Conservation (phyloP, 2,329 filamentous ascomycete species). For the Cryphonectria carpinicola region DNA sequence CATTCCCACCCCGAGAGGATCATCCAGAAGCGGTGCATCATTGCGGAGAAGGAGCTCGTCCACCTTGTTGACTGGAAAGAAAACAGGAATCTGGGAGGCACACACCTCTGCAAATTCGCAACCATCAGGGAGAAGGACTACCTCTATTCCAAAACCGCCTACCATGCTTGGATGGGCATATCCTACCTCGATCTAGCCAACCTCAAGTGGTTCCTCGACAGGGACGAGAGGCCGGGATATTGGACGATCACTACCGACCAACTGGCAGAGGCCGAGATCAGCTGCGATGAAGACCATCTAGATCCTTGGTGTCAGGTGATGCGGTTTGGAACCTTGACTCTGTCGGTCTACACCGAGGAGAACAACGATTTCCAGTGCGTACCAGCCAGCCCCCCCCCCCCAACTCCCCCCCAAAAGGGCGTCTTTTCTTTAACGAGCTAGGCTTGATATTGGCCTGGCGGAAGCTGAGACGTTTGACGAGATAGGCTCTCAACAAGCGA, state of each 20-base stretch:
- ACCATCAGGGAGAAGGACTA: background rate
- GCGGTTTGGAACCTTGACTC: background rate
- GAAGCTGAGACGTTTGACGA: background rate
- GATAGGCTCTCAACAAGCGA: slow-evolving; percentile 8
- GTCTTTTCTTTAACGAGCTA: background rate
- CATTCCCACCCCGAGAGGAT: background rate
- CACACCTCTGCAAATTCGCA: background rate
- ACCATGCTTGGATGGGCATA: background rate
- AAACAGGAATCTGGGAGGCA: background rate
- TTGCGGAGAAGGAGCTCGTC: background rate
- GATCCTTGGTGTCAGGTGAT: slow-evolving; percentile 1
- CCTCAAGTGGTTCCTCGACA: slow-evolving; percentile 1
- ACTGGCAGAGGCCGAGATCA: background rate
- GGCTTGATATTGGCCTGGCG: background rate
- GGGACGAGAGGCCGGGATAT: background rate
- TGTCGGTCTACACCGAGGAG: background rate
- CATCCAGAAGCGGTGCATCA: background rate
- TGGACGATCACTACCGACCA: background rate
- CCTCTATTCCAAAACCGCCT: background rate
- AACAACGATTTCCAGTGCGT: background rate
- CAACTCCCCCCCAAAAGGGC: background rate
- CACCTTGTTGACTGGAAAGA: background rate
- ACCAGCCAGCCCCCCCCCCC: no score
- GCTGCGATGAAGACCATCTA: background rate
- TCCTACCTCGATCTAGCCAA: slow-evolving; percentile 7